Percentiles rank a stretch among this genome's conserved stretches.
Conservation (phyloP, 306 rosid genomes). For the Vigna reflexopilosa region DNA sequence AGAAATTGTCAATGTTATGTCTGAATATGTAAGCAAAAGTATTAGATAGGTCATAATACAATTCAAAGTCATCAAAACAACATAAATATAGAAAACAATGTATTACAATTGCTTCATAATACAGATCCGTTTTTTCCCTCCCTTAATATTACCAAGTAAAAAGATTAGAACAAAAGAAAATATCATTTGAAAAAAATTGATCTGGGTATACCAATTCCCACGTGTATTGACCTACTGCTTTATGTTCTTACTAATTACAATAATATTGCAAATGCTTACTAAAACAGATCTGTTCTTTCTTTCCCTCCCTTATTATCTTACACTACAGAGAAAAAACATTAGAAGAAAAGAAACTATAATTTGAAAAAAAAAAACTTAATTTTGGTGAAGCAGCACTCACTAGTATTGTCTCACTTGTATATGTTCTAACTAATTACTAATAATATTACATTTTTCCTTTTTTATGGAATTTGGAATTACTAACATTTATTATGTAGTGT, state of each 20-base stretch:
- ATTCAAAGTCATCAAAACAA: conserved; percentile 28
- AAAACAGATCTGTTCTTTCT: conserved; percentile 4
- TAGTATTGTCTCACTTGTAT: not conserved
- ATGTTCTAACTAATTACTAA: not conserved
- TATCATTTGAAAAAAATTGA: not conserved
- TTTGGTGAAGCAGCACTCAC: conserved; percentile 8
- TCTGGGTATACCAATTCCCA: not conserved
- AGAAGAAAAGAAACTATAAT: not conserved
- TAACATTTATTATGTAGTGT: conserved; percentile 7
- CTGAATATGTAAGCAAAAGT: conserved; percentile 36
- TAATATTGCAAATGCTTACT: conserved; percentile 9
- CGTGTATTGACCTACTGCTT: conserved; percentile 2
- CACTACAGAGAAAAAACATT: too few species aligned
- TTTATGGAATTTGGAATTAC: conserved; percentile 22
- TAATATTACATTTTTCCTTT: conserved; percentile 9
- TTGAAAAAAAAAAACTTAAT: not conserved
- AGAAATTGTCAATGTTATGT: conserved; percentile 45
- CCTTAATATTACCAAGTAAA: not conserved
- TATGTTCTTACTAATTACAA: not conserved
- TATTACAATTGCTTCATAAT: not conserved
- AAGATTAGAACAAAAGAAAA: conserved; percentile 7
- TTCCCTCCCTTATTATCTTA: not conserved
- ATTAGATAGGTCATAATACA: conserved; percentile 16
- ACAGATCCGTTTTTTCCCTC: conserved; percentile 8
- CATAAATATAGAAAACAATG: conserved; percentile 15